These are phyloP conservation scores for Colletotrichum sp. DNA, from an alignment of 2,329 filamentous ascomycete genomes.

Conservation along the genomic window DNA sequence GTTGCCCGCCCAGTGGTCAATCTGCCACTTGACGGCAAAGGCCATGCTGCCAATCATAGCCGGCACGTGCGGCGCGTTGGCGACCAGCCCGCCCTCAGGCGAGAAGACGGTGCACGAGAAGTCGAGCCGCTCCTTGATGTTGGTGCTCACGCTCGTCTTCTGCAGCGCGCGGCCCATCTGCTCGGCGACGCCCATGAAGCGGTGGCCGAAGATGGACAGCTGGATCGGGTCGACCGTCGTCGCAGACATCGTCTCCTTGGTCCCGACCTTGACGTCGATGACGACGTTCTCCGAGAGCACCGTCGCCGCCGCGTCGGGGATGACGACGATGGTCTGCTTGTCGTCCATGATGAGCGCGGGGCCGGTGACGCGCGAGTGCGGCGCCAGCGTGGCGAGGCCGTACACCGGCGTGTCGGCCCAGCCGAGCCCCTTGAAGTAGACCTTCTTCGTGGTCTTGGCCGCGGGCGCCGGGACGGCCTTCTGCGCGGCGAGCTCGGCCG, in stretches of 20 bases:
- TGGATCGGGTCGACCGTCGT: slow-evolving; percentile 69
- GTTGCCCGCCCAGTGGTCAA: slow-evolving; percentile 60
- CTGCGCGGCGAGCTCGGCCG: neutral
- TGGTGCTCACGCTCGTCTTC: slow-evolving; percentile 78
- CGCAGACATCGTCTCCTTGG: slow-evolving; percentile 12
- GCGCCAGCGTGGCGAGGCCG: slow-evolving; percentile 65
- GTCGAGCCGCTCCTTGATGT: slow-evolving; percentile 82
- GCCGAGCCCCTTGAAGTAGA: slow-evolving; percentile 21
- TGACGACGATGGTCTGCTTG: slow-evolving; percentile 75
- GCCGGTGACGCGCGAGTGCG: slow-evolving; percentile 66
- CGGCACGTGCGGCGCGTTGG: slow-evolving; percentile 77
- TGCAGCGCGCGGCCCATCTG: slow-evolving; percentile 84
- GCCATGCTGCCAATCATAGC: slow-evolving; percentile 82
- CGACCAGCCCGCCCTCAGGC: slow-evolving; percentile 73
- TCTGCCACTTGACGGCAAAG: slow-evolving; percentile 74
- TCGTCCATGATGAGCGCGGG: slow-evolving; percentile 73
- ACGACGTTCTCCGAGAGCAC: slow-evolving; percentile 50
- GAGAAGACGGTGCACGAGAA: slow-evolving; percentile 84
- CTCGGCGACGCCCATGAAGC: slow-evolving; percentile 86
- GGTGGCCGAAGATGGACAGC: slow-evolving; percentile 77
- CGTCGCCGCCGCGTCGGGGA: slow-evolving; percentile 58
- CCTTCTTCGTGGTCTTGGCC: slow-evolving; percentile 12
- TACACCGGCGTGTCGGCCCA: slow-evolving; percentile 66
- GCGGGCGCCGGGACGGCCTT: neutral
- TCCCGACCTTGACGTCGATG: slow-evolving; percentile 34